Evolutionary conservation across 2,329 filamentous ascomycete genomes (phyloP).

Genomic region (Endothia cerciana): DNA sequence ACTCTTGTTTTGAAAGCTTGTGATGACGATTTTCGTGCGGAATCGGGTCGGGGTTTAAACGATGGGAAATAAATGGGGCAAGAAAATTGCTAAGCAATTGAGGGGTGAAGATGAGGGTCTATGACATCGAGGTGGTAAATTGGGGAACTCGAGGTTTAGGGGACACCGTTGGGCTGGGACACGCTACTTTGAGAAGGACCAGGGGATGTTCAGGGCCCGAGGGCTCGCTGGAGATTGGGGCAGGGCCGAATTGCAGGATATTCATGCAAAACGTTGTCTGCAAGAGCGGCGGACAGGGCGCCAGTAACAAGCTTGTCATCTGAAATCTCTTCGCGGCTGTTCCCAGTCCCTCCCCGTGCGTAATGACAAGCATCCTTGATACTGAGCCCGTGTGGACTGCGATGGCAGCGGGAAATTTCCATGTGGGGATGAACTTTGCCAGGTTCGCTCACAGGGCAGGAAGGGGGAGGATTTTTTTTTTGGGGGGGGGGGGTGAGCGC

Average conservation of each 20-base stretch:
- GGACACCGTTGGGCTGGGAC: slow-evolving; percentile 16
- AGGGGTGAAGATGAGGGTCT: slow-evolving; percentile 21
- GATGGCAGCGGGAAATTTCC: slow-evolving; percentile 19
- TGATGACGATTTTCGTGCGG: slow-evolving; percentile 31
- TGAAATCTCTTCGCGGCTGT: slow-evolving; percentile 16
- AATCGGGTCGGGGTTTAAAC: slow-evolving; percentile 29
- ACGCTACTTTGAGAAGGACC: slow-evolving; percentile 2
- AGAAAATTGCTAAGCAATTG: slow-evolving; percentile 30
- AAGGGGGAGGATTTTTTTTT: too few species aligned
- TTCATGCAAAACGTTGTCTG: slow-evolving; percentile 26
- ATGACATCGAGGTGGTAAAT: slow-evolving; percentile 25
- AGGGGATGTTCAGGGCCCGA: slow-evolving; percentile 23
- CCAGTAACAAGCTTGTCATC: slow-evolving; percentile 17
- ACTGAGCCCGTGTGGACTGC: slow-evolving; percentile 19
- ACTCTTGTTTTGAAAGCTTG: slow-evolving; percentile 29
- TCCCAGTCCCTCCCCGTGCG: slow-evolving; percentile 10
- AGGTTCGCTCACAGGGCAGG: slow-evolving; percentile 17
- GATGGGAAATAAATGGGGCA: slow-evolving; percentile 26
- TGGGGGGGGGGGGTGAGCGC: slow-evolving; percentile 24
- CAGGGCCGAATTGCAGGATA: slow-evolving; percentile 29
- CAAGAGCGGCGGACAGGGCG: slow-evolving; percentile 18
- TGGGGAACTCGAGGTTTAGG: slow-evolving; percentile 27
- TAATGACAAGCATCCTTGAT: slow-evolving; percentile 21
- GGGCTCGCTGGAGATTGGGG: slow-evolving; percentile 13
- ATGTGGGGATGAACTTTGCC: slow-evolving; percentile 25